Percentiles rank a stretch among this genome's conserved stretches.
Conservation (phyloP, 768 basidiomycete species). For the Podaxis sp. region DNA sequence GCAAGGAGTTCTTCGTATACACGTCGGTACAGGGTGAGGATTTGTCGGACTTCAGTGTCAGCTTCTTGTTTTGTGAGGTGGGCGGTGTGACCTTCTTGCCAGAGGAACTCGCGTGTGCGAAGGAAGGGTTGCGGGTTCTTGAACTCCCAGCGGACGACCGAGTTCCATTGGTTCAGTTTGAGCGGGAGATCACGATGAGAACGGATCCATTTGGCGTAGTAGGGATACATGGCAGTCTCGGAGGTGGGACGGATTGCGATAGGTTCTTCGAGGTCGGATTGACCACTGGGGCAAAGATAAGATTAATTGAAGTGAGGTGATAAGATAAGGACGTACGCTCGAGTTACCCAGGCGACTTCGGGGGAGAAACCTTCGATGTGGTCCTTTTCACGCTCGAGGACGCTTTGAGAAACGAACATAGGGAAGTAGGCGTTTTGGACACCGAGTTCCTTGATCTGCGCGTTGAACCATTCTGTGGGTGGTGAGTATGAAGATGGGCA, state of each 20-base stretch:
- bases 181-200: slow-evolving; percentile 95
- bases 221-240: slow-evolving; percentile 99
- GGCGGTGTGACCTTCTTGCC: slow-evolving; percentile 99
- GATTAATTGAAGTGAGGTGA: slow-evolving; percentile 10
- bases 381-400: slow-evolving; percentile 95
- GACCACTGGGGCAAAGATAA: slow-evolving; percentile 54
- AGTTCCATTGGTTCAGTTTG: slow-evolving; percentile 99
- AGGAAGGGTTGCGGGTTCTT: slow-evolving; percentile 99
- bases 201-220: slow-evolving; percentile 99
- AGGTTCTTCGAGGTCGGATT: slow-evolving; percentile 92
- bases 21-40: slow-evolving; percentile 92
- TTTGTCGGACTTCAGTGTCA: slow-evolving; percentile 87
- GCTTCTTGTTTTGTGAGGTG: slow-evolving; percentile 88
- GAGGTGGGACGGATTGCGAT: slow-evolving; percentile 98
- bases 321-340: slow-evolving; percentile 63
- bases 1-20: slow-evolving; percentile 97
- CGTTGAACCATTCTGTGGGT: slow-evolving; percentile 87
- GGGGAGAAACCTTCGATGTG: slow-evolving; percentile 99
- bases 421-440: slow-evolving; percentile 99
- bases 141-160: slow-evolving; percentile 99
- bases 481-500: neutral
- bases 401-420: slow-evolving; percentile 93
- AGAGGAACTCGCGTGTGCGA: slow-evolving; percentile 98
- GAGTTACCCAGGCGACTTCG: slow-evolving; percentile 99
- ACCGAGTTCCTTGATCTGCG: slow-evolving; percentile 87